Percentiles rank a stretch among this genome's conserved stretches.
phyloP scores from a whole-genome alignment of 1,284 basidiomycete species.

The Ceratobasidium sp. region DNA sequence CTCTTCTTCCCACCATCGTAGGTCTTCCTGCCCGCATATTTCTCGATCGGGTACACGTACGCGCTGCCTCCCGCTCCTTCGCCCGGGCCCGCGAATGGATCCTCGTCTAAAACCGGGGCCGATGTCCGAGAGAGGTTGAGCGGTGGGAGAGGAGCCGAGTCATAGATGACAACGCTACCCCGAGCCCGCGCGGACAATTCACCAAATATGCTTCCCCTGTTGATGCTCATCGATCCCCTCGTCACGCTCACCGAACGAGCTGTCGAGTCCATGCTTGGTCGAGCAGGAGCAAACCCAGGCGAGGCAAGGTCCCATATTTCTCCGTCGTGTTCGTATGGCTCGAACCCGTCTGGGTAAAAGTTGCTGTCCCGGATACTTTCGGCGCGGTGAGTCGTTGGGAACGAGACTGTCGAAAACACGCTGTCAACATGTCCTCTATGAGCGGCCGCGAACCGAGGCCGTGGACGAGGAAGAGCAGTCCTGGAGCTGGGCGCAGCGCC shows the following conservation, averaged over 20 bases:
- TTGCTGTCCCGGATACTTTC: slow-evolving; percentile 33
- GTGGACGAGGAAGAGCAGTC: slow-evolving; percentile 19
- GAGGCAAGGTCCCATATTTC: slow-evolving; percentile 38
- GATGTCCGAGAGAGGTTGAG: slow-evolving; percentile 1
- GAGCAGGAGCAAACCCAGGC: slow-evolving; percentile 9
- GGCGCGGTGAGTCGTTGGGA: slow-evolving; percentile 34
- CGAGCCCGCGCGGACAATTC: slow-evolving; percentile 14
- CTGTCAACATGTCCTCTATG: slow-evolving; percentile 22
- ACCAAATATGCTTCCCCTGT: slow-evolving; percentile 33
- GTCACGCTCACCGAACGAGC: background rate
- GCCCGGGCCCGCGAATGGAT: slow-evolving; percentile 29
- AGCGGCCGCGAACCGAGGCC: slow-evolving; percentile 17
- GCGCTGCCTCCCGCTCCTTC: slow-evolving; percentile 3
- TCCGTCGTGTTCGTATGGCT: slow-evolving; percentile 32
- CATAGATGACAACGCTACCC: slow-evolving; percentile 30
- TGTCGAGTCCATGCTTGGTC: slow-evolving; percentile 32
- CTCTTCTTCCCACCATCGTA: slow-evolving; percentile 30
- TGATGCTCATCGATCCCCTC: background rate
- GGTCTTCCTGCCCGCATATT: slow-evolving; percentile 11
- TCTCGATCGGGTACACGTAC: background rate
- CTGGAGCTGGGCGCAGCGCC: background rate
- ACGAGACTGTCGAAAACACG: slow-evolving; percentile 34
- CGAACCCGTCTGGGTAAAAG: slow-evolving; percentile 32
- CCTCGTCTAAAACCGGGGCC: slow-evolving; percentile 1
- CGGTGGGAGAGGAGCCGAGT: slow-evolving; percentile 2